Evolutionary conservation across 371 early-diverging fungal genomes (phyloP).

Genomic region (Circinella umbellata): DNA sequence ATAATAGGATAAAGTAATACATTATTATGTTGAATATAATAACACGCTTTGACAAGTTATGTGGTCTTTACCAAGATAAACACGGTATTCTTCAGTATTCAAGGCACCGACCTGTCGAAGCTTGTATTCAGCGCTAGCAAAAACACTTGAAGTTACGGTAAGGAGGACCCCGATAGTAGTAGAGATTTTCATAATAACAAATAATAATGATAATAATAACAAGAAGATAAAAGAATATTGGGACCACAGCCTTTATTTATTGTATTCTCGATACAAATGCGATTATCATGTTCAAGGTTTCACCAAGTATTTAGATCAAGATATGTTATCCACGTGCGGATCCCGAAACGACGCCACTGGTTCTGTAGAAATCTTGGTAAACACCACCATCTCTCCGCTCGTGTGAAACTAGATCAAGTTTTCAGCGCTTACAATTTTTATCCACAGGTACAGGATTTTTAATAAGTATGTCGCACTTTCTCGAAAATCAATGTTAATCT

Average conservation of each 20-base stretch:
- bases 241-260: too few relatives aligned
- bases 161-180: not conserved
- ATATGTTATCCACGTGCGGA: too few relatives aligned
- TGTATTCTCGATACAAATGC: too few relatives aligned
- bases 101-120: slow-evolving; percentile 81
- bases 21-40: not conserved
- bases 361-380: too few relatives aligned
- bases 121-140: slow-evolving; percentile 67
- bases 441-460: too few relatives aligned
- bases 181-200: not conserved
- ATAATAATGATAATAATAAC: not conserved
- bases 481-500: too few relatives aligned
- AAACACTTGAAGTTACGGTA: slow-evolving; percentile 1
- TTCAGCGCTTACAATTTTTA: too few relatives aligned
- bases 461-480: too few relatives aligned
- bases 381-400: too few relatives aligned
- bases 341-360: too few relatives aligned
- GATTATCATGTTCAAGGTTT: not conserved
- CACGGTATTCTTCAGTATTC: slow-evolving; percentile 84
- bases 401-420: too few relatives aligned
- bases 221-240: too few relatives aligned
- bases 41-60: not conserved
- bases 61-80: slow-evolving; percentile 76
- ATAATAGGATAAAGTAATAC: not conserved
- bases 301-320: not conserved